These are phyloP conservation scores for Monilinia vaccinii-corymbosi DNA, from an alignment of 2,329 filamentous ascomycete genomes.

Conservation along the genomic window DNA sequence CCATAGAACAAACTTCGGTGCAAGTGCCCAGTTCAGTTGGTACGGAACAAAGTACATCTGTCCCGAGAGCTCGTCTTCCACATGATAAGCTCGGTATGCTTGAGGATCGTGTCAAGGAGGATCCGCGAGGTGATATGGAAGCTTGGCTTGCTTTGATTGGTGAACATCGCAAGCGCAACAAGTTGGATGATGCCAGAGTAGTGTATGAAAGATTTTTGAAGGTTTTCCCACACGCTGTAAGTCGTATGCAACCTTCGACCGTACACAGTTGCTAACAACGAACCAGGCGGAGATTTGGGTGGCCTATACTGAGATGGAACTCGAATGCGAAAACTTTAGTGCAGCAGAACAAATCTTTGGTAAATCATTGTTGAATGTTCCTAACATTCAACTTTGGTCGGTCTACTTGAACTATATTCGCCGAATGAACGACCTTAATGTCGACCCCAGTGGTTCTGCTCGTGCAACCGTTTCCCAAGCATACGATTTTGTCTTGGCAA, in stretches of 20 bases:
- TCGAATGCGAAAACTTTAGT: conserved; percentile 73
- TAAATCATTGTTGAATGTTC: conserved; percentile 66
- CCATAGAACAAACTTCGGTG: conserved; percentile 22
- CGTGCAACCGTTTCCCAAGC: conserved; percentile 73
- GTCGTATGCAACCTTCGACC: conserved; percentile 33
- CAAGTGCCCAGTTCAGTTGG: conserved; percentile 21
- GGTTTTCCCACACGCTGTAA: conserved; percentile 83
- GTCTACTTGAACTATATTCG: conserved; percentile 94
- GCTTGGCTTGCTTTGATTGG: conserved; percentile 84
- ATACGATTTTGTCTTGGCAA: conserved; percentile 86
- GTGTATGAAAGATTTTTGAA: conserved; percentile 82
- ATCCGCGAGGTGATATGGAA: conserved; percentile 84
- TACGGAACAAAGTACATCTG: conserved; percentile 19
- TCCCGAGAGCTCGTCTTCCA: conserved; percentile 30
- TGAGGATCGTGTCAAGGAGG: conserved; percentile 85
- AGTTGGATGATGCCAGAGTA: conserved; percentile 69
- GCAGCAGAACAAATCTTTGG: conserved; percentile 78
- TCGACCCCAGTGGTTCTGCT: conserved; percentile 67
- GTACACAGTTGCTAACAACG: conserved; percentile 29
- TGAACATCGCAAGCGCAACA: conserved; percentile 73
- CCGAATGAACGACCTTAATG: conserved; percentile 76
- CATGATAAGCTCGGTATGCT: conserved; percentile 38
- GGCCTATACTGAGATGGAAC: conserved; percentile 80
- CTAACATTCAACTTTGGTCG: conserved; percentile 82
- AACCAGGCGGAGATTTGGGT: conserved; percentile 83